Percentiles rank a stretch among this genome's conserved stretches.
phyloP scores from a whole-genome alignment of 2,329 filamentous ascomycete species.

The Coniochaeta sp. region DNA sequence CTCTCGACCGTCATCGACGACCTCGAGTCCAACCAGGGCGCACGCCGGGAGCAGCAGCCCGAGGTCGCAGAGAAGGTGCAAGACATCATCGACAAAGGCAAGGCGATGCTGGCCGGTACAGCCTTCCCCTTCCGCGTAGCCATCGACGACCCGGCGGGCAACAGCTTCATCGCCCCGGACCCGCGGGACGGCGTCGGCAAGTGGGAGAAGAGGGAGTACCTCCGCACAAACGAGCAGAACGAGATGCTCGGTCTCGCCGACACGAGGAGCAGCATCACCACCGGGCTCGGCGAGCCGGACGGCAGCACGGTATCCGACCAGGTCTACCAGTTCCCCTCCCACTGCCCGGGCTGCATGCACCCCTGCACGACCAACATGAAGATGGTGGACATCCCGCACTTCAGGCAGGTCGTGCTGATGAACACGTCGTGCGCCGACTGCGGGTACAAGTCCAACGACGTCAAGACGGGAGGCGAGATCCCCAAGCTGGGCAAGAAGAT shows the following conservation, averaged over 20 bases:
- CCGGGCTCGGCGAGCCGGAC: slow-evolving; percentile 37
- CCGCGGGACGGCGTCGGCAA: slow-evolving; percentile 72
- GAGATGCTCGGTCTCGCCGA: slow-evolving; percentile 63
- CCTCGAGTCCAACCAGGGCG: slow-evolving; percentile 73
- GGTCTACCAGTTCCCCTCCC: slow-evolving; percentile 86
- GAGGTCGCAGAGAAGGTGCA: slow-evolving; percentile 75
- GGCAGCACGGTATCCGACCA: slow-evolving; percentile 89
- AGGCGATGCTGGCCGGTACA: slow-evolving; percentile 69
- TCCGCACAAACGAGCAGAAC: slow-evolving; percentile 80
- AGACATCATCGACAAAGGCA: slow-evolving; percentile 65
- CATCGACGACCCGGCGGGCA: slow-evolving; percentile 86
- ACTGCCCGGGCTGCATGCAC: slow-evolving; percentile 84
- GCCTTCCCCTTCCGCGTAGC: slow-evolving; percentile 82
- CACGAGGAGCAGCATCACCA: slow-evolving; percentile 44
- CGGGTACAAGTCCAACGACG: slow-evolving; percentile 91
- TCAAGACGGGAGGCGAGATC: slow-evolving; percentile 93
- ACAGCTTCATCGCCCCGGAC: slow-evolving; percentile 92
- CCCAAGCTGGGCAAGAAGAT: slow-evolving; percentile 82
- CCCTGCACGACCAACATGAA: slow-evolving; percentile 92
- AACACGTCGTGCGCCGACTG: slow-evolving; percentile 87
- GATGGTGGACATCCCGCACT: slow-evolving; percentile 96
- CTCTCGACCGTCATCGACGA: slow-evolving; percentile 73
- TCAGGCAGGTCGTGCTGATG: slow-evolving; percentile 96
- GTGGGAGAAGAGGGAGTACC: slow-evolving; percentile 80
- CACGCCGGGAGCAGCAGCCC: slow-evolving; percentile 68